Evolutionary conservation across 1,284 basidiomycete species (phyloP), one percentile per base, ranked within the genome.

Genomic region (Blastosporella zonata): DNA sequence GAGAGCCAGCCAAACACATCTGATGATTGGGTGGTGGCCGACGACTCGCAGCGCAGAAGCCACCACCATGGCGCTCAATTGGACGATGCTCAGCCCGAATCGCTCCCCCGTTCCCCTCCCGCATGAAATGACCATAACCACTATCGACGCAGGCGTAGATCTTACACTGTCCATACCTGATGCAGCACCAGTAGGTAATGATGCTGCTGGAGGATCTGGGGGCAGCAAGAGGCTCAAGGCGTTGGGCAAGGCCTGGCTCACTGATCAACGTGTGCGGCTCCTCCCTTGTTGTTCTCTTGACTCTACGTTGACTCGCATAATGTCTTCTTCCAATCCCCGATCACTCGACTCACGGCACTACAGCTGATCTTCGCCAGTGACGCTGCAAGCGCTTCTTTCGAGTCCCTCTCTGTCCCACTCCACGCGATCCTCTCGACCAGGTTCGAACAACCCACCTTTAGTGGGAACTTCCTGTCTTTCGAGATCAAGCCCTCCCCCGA

Each of bases 371-470:
- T 88, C 66, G 74, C 66, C 40, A 72, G 71, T 15, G 64, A 69
- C 4, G 46, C 67, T 2, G 6, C 29, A 21, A 65, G 67, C 12
- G 57, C 63, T 13, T 39, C 66, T 2, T 70, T 74, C 47, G 69
- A 74, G 17, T 70, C 73, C 7, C 63, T 76, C 23, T 74, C 81
- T n/a, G 68, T 90, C 29, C 86, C 84, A 10, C 71, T 87, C 12
- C 74, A 72, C 29, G 72, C 81, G 0, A 78, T 91, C 48, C 65
- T 88, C 12, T 78, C 80, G 3, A 84, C 84, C 18, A 77, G 74
- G 54, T 90, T 87, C 62, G 79, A 87, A 56, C 87, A 90, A 62
- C 88, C 89, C 1, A 74, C 79, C 13, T 82, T 89, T 49, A 78
- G 75, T 39, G 65, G 78, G 8, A 90, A 91, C 61, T 87, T 79